Percentiles rank a stretch among this genome's conserved stretches.
Evolutionary conservation across 208 protist species (phyloP).

Genomic region (Naegleria lovaniensis): DNA sequence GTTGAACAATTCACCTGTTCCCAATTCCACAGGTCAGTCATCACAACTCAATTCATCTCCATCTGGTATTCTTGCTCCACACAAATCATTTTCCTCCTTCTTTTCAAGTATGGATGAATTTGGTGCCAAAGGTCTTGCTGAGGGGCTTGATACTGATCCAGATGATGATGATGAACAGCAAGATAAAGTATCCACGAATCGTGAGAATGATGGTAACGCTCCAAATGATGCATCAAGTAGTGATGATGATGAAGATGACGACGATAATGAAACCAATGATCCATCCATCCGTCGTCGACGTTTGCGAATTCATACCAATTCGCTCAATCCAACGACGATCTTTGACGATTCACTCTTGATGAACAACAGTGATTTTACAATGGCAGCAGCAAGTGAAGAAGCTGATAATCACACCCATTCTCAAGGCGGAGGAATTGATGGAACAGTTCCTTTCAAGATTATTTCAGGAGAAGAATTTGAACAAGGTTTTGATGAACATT

Average conservation of each 20-base stretch:
- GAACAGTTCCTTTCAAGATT: background rate
- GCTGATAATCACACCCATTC: background rate
- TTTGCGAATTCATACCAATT: background rate
- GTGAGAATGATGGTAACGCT: background rate
- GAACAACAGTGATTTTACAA: background rate
- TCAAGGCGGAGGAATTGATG: background rate
- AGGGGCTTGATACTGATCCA: background rate
- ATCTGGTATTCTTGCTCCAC: background rate
- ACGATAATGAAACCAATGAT: background rate
- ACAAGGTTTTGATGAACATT: conserved; percentile 11
- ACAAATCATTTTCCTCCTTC: background rate
- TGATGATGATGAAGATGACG: background rate
- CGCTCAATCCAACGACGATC: background rate
- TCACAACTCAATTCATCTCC: background rate
- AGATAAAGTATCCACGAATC: background rate
- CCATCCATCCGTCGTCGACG: too few species aligned
- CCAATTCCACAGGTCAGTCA: background rate
- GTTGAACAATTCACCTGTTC: too few species aligned
- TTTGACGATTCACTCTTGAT: background rate
- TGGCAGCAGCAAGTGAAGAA: background rate
- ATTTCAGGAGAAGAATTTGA: conserved; percentile 24
- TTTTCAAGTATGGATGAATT: background rate
- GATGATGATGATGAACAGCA: background rate
- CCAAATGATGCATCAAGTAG: background rate
- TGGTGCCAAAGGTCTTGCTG: background rate